phyloP scores from a whole-genome alignment of 345 rosid genomes.

The Nasturtium officinale region DNA sequence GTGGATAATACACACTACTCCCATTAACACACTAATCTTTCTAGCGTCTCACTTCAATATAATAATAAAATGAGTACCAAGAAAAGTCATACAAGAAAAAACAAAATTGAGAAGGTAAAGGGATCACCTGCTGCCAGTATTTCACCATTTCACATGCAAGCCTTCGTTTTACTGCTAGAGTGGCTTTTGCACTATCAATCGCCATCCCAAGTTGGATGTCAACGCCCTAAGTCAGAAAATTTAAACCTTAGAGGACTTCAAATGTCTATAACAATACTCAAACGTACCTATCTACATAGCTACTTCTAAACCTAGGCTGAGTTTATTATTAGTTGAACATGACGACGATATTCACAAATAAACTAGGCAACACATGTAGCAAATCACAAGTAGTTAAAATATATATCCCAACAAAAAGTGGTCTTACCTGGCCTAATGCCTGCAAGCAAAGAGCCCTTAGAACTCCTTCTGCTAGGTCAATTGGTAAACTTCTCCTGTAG shows the following conservation, averaged over 20 bases:
- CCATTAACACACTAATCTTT: slow-evolving; percentile 17
- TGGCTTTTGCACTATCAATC: slow-evolving; percentile 96
- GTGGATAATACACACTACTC: slow-evolving; percentile 32
- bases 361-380: slow-evolving; percentile 19
- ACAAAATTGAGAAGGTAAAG: slow-evolving; percentile 20
- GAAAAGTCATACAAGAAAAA: background rate
- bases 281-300: background rate
- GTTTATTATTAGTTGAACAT: slow-evolving; percentile 7
- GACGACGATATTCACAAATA: background rate
- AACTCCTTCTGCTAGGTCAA: slow-evolving; percentile 90
- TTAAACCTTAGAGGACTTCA: background rate
- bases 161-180: slow-evolving; percentile 97
- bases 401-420: slow-evolving; percentile 21
- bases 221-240: slow-evolving; percentile 59
- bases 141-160: slow-evolving; percentile 99
- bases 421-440: slow-evolving; percentile 87
- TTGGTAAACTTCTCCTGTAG: slow-evolving; percentile 85
- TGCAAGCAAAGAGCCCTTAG: slow-evolving; percentile 91
- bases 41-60: slow-evolving; percentile 11
- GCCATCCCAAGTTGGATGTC: slow-evolving; percentile 99
- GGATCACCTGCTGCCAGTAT: slow-evolving; percentile 96
- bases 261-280: slow-evolving; percentile 1
- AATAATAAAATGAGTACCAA: background rate
- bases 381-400: background rate
- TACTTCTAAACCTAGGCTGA: slow-evolving; percentile 18